Evolutionary conservation across 2,329 filamentous ascomycete genomes (phyloP).

Genomic region (Nemania abortiva): DNA sequence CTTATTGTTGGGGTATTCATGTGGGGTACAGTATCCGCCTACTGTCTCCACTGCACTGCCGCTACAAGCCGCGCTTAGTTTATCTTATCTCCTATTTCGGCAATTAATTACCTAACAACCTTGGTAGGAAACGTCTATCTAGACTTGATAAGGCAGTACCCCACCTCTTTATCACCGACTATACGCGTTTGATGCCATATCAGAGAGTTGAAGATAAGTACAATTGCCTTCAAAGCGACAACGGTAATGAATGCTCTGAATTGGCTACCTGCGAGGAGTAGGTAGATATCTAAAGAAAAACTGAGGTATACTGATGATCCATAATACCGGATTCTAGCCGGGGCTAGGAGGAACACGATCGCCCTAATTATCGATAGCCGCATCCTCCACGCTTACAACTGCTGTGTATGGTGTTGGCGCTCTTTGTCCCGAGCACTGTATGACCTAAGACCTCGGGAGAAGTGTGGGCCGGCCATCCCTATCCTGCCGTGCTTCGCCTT

Average conservation of each 20-base stretch:
- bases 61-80: constrained; percentile 44
- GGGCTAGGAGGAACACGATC: constrained; percentile 5
- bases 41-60: constrained; percentile 36
- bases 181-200: constrained; percentile 6
- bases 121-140: background rate
- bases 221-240: background rate
- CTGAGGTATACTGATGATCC: constrained; percentile 26
- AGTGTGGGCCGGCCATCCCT: background rate
- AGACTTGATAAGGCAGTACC: background rate
- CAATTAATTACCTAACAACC: constrained; percentile 39
- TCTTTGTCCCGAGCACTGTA: constrained; percentile 2
- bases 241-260: constrained; percentile 17
- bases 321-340: constrained; percentile 4
- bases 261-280: constrained; percentile 22
- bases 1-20: constrained; percentile 24
- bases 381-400: constrained; percentile 17
- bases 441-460: background rate
- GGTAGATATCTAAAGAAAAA: constrained; percentile 25
- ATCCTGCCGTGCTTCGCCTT: constrained; percentile 5
- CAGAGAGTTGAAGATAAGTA: background rate
- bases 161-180: constrained; percentile 1
- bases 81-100: constrained; percentile 31
- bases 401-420: background rate
- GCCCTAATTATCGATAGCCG: constrained; percentile 10
- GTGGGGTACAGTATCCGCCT: constrained; percentile 29